A percentile compares a stretch with the other conserved stretches of the same genome.
These are phyloP conservation scores for Spencermartinsiella europaea DNA, from an alignment of 805 yeast species.

Conservation along the genomic window DNA sequence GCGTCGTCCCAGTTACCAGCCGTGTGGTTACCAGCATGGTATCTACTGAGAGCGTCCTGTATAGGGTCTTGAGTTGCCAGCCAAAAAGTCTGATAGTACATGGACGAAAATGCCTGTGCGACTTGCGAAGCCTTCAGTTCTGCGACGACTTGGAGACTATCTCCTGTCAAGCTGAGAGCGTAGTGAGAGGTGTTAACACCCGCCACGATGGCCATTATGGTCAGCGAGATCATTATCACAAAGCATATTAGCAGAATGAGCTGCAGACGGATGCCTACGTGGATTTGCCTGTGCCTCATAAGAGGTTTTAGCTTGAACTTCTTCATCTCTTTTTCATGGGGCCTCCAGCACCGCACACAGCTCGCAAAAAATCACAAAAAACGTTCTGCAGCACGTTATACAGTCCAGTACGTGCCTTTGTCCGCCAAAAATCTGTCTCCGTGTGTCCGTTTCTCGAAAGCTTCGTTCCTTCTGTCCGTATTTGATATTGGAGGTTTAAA, in stretches of 20 bases:
- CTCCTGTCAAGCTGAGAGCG: conserved; percentile 57
- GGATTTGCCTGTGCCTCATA: conserved; percentile 14
- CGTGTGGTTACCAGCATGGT: conserved; percentile 69
- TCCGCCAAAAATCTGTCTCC: too few relatives aligned
- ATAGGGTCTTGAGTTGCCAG: conserved; percentile 57
- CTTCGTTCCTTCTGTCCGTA: too few relatives aligned
- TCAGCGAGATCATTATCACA: conserved; percentile 61
- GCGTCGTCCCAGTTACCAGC: conserved; percentile 44
- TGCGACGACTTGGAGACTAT: conserved; percentile 70
- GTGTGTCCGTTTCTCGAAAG: too few relatives aligned
- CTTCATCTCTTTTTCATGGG: not conserved
- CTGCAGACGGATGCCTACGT: conserved; percentile 66
- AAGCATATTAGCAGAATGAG: conserved; percentile 61
- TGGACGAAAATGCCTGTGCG: conserved; percentile 56
- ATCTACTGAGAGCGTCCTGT: conserved; percentile 53
- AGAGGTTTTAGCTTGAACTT: not conserved
- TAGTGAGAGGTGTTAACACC: conserved; percentile 43
- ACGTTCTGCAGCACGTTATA: too few relatives aligned
- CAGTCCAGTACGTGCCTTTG: too few relatives aligned
- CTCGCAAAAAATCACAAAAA: too few relatives aligned
- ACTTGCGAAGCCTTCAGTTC: conserved; percentile 77
- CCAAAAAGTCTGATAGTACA: conserved; percentile 65
- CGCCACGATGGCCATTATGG: conserved; percentile 66
- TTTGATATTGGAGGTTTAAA: too few relatives aligned
- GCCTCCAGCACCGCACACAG: not conserved